Base-by-base conservation (phyloP, 2,329 filamentous ascomycete species). In the Penicillium sp. region DNA sequence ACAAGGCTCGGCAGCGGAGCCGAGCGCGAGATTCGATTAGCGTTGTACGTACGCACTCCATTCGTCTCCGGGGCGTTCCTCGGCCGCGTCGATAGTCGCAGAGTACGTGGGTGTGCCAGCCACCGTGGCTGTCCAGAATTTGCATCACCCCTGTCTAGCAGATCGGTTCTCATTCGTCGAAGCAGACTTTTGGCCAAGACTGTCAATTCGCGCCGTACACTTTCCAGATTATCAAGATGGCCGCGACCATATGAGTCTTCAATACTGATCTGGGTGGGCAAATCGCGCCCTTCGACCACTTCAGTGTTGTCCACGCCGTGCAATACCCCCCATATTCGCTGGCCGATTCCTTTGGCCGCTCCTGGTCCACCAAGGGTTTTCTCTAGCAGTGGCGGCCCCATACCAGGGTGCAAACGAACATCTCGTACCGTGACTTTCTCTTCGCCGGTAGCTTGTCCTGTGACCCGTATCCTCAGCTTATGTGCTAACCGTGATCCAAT, bases 181-280 rank as follows among this genome's bases (percentile, higher is more conserved):
- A 97, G 70, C 8, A 97, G 77, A 58, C 88, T 91, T 10, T 76
- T 78, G 0, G 88, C 80, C 2, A 97, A 75, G 53, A 83, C 80
- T n/a, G 76, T 72, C 33, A 97, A 76, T 71, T 95, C 87, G 56
- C 82, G 83, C 34, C 77, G 74, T 24, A 95, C 84, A 52, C 86
- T 80, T 1, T 83, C 70, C 45, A 87, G 68, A 0, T 80, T 85
- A 59, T 88, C 83, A 1, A 96, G 76, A 0, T 85, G 84, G 20
- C 84, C 81, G 68, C 86, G 84, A 23, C 83, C 81, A 68, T 96
- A 97, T 13, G 91, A 94, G 72, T 97, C 92, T 68, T 97, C 93
- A 57, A 97, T 94, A 69, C 90, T 94, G 67, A 97, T 95, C 70
- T 97, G 92, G 1, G 84, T 85, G 0, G 93, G 93, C 1, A 95